phyloP scores from a whole-genome alignment of 1,139 yeast genomes.

The Yamadazyma oceani region DNA sequence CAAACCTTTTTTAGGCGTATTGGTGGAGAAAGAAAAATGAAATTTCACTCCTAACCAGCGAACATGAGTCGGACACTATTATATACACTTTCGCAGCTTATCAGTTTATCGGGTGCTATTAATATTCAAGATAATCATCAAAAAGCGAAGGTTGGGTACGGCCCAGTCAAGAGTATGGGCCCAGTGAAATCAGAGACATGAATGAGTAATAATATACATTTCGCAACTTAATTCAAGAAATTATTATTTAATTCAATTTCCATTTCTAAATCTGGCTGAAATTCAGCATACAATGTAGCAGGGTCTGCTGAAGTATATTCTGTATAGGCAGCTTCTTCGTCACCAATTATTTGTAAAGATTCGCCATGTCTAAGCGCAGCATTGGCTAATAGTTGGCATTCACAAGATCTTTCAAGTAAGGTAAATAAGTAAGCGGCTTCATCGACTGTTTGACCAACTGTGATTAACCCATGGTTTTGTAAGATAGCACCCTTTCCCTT shows the following conservation, averaged over 20 bases:
- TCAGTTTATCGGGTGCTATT: no score
- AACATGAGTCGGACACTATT: no score
- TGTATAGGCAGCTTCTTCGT: constrained; percentile 71
- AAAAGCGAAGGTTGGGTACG: no score
- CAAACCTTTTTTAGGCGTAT: no score
- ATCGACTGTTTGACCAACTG: constrained; percentile 76
- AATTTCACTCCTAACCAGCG: no score
- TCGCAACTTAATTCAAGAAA: constrained; percentile 15
- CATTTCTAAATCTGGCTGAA: constrained; percentile 56
- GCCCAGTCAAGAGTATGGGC: no score
- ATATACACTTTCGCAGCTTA: no score
- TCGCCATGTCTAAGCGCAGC: constrained; percentile 49
- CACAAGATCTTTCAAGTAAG: constrained; percentile 67
- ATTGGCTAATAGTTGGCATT: constrained; percentile 61
- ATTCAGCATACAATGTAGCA: constrained; percentile 68
- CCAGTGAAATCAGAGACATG: no score
- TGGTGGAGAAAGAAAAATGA: background rate
- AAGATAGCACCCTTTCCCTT: constrained; percentile 63
- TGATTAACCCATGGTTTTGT: constrained; percentile 76
- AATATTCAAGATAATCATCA: no score
- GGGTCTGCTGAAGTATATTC: constrained; percentile 61
- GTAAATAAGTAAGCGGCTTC: constrained; percentile 79
- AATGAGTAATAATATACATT: no score
- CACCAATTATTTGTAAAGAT: constrained; percentile 41
- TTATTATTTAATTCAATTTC: constrained; percentile 28